A percentile compares a stretch with the other conserved stretches of the same genome.
Conservation (phyloP, 2,329 filamentous ascomycete genomes). For the Sphaerulina populicola region DNA sequence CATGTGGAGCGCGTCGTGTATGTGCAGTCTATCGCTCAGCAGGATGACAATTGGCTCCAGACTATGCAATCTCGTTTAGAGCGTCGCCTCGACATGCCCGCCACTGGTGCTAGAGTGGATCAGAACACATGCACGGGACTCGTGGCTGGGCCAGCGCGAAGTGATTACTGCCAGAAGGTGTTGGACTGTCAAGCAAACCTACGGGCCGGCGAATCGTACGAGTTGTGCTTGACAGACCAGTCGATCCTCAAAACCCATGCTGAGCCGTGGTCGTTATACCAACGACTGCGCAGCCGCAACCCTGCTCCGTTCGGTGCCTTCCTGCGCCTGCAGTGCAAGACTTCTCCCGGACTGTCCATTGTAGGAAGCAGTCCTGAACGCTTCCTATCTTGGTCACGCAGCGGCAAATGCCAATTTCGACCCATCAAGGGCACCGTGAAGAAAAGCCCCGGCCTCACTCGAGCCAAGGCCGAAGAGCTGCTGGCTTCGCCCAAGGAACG, state of each 20-base stretch:
- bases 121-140: conserved; percentile 9
- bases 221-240: conserved; percentile 73
- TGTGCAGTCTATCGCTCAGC: conserved; percentile 57
- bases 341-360: conserved; percentile 48
- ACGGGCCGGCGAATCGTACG: conserved; percentile 71
- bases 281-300: conserved; percentile 59
- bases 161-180: conserved; percentile 58
- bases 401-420: conserved; percentile 64
- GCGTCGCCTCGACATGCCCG: not conserved
- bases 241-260: conserved; percentile 49
- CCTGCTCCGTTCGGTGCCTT: conserved; percentile 82
- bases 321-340: conserved; percentile 53
- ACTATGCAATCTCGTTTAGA: conserved; percentile 1
- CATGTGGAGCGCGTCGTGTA: conserved; percentile 54
- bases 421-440: conserved; percentile 97
- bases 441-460: conserved; percentile 60
- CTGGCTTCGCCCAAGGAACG: conserved; percentile 79
- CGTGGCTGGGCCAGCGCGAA: conserved; percentile 22
- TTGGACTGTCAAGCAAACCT: conserved; percentile 61
- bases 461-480: conserved; percentile 62
- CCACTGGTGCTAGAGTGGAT: not conserved
- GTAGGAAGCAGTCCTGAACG: conserved; percentile 82
- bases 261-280: conserved; percentile 60
- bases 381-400: conserved; percentile 62
- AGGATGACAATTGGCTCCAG: conserved; percentile 32